phyloP scores from a whole-genome alignment of 1,284 basidiomycete species.

The Papiliotrema fonsecae region DNA sequence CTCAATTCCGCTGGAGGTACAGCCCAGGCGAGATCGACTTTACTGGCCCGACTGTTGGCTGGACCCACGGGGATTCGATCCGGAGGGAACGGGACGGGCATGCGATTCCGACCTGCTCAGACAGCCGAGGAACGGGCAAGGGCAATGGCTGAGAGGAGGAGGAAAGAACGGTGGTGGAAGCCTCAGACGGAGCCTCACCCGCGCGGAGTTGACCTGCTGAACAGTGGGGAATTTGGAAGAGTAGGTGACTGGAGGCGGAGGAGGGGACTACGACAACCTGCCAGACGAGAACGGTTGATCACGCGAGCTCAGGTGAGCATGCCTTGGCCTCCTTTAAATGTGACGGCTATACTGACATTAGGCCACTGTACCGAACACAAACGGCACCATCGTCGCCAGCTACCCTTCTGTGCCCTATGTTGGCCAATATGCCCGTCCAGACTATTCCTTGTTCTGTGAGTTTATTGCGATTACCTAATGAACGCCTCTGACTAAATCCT shows the following conservation, averaged over 20 bases:
- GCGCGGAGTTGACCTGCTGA: slow-evolving; percentile 65
- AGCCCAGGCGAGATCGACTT: slow-evolving; percentile 9
- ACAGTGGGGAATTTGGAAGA: slow-evolving; percentile 80
- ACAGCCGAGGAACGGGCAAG: slow-evolving; percentile 10
- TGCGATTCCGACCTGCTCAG: neutral
- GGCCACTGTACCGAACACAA: slow-evolving; percentile 76
- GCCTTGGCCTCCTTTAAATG: slow-evolving; percentile 1
- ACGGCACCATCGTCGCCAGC: slow-evolving; percentile 78
- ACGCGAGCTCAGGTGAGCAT: neutral
- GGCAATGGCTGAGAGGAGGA: slow-evolving; percentile 12
- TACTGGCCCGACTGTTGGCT: slow-evolving; percentile 22
- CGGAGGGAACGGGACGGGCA: neutral
- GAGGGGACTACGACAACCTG: slow-evolving; percentile 10
- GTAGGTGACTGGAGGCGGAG: slow-evolving; percentile 16
- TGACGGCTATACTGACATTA: slow-evolving; percentile 44
- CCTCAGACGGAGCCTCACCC: slow-evolving; percentile 63
- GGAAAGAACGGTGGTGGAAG: slow-evolving; percentile 40
- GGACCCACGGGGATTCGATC: too few relatives aligned
- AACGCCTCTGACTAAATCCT: slow-evolving; percentile 9
- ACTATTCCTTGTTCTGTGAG: slow-evolving; percentile 35
- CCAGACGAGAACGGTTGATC: slow-evolving; percentile 1
- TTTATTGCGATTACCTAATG: slow-evolving; percentile 4
- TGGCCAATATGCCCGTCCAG: slow-evolving; percentile 72
- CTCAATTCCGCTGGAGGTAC: slow-evolving; percentile 12
- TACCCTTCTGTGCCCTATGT: slow-evolving; percentile 82